A percentile compares a stretch with the other conserved stretches of the same genome.
Evolutionary conservation across 768 basidiomycete species (phyloP).

Genomic region (Termitomyces heimii): DNA sequence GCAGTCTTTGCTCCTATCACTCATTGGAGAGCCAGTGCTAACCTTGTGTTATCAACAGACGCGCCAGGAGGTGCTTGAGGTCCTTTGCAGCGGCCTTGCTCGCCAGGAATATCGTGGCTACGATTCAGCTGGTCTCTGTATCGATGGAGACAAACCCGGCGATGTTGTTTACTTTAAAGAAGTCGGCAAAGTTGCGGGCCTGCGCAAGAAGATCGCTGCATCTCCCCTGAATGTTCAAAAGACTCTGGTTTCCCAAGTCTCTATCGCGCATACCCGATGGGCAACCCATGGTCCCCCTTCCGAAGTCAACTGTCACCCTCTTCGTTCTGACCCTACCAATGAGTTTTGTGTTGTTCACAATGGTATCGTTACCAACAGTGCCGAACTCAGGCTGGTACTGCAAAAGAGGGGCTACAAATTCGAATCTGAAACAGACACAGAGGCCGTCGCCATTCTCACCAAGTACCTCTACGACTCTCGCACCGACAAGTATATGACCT

Average conservation of each 20-base stretch:
- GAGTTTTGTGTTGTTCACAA: conserved; percentile 98
- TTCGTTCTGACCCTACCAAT: conserved; percentile 70
- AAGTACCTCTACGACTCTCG: conserved; percentile 98
- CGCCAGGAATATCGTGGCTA: conserved; percentile 98
- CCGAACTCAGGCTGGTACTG: conserved; percentile 84
- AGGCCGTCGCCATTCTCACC: conserved; percentile 91
- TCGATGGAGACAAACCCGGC: conserved; percentile 86
- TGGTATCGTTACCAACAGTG: conserved; percentile 95
- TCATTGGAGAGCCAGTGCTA: background rate
- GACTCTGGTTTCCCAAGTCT: conserved; percentile 80
- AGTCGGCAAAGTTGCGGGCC: conserved; percentile 93
- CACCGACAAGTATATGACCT: conserved; percentile 76
- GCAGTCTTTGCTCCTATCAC: background rate
- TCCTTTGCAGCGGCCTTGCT: conserved; percentile 84
- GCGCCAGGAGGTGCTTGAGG: conserved; percentile 87
- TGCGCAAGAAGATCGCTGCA: conserved; percentile 82
- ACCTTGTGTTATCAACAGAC: conserved; percentile 41
- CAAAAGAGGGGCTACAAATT: conserved; percentile 95
- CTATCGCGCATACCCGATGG: conserved; percentile 99
- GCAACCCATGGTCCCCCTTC: conserved; percentile 95
- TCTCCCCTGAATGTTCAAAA: conserved; percentile 70
- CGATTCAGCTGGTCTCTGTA: conserved; percentile 86
- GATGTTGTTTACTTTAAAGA: conserved; percentile 88
- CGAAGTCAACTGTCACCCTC: conserved; percentile 89
- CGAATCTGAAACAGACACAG: conserved; percentile 94